phyloP scores from a whole-genome alignment of 1,284 basidiomycete genomes.

The Meripilus lineatus region DNA sequence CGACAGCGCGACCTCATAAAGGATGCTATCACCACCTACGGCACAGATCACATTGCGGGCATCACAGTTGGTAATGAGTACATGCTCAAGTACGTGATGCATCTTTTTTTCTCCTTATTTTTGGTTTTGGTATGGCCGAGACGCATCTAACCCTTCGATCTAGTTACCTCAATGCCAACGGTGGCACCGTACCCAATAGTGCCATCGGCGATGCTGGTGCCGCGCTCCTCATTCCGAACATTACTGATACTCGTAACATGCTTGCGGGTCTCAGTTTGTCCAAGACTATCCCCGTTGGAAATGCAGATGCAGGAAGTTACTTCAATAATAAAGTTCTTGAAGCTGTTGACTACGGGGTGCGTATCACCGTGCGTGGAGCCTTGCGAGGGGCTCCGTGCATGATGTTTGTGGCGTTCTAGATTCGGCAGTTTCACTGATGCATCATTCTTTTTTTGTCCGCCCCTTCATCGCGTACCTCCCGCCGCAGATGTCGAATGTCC shows the following conservation, averaged over 20 bases:
- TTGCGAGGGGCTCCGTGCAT: neutral
- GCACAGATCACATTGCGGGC: conserved; percentile 73
- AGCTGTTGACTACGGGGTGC: conserved; percentile 72
- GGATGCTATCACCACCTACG: conserved; percentile 72
- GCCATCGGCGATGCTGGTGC: conserved; percentile 52
- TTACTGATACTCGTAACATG: conserved; percentile 58
- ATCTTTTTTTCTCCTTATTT: conserved; percentile 11
- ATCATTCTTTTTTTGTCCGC: too few relatives aligned
- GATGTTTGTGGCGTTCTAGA: neutral
- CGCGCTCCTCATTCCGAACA: conserved; percentile 54
- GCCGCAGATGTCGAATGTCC: conserved; percentile 71
- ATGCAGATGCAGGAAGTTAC: conserved; percentile 85
- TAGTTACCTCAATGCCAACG: conserved; percentile 51
- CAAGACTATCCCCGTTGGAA: conserved; percentile 73
- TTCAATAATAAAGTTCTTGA: conserved; percentile 71
- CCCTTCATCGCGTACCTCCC: too few relatives aligned
- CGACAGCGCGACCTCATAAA: conserved; percentile 70
- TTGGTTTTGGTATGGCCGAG: too few relatives aligned
- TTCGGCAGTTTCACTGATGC: too few relatives aligned
- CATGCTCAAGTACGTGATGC: conserved; percentile 72
- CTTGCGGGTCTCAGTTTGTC: conserved; percentile 47
- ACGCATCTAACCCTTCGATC: conserved; percentile 8
- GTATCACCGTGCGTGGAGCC: conserved; percentile 21
- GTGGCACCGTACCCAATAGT: conserved; percentile 43
- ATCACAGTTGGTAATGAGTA: conserved; percentile 83